Base-by-base conservation (phyloP, 2,329 filamentous ascomycete genomes). In the Byssothecium circinans region DNA sequence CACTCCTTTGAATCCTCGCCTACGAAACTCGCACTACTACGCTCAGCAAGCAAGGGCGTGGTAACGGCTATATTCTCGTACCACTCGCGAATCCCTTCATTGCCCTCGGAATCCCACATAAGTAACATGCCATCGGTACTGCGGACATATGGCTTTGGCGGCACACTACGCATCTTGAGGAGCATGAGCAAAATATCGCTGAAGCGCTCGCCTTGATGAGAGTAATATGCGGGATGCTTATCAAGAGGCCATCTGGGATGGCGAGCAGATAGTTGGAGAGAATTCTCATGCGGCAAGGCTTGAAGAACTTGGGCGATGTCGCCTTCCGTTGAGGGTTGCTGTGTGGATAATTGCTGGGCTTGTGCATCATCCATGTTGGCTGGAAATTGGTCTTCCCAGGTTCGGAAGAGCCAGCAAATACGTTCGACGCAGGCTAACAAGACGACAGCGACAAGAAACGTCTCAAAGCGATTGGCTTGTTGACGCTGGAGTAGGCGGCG, bases 391-490 rank as follows among this genome's bases (percentile, higher is more conserved):
- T 57, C 43, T 39, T 81, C 77, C 78, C 78, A 81, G 1, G 71
- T 75, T 25, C 73, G 76, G 66, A 81, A 84, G 2, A 82, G 68
- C 74, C 79, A 81, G 59, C 79, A 79, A 67, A 81, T 81, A 44
- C 81, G 75, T 65, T 84, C 82, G 12, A 83, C 78, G 52, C 79
- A 82, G 48, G 78, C 81, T 19, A 85, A 69, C 0, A 84, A 69
- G 14, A 84, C 73, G n/a, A 84, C 71, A 0, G 80, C 75, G 4
- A 79, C 77, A n/a, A 85, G 66, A 58, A 83, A 83, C 0, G 81
- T 84, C 50, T 81, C 78, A 46, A 84, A 83, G 37, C 75, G 75
- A 42, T 77, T 79, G 18, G 75, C 76, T 61, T 81, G 78, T 57
- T 81, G 78, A 11, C 80, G 78, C 55, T 82, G 80, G 7, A 84